Conservation (phyloP, 2,329 filamentous ascomycete genomes). For the Fusarium algeriense region DNA sequence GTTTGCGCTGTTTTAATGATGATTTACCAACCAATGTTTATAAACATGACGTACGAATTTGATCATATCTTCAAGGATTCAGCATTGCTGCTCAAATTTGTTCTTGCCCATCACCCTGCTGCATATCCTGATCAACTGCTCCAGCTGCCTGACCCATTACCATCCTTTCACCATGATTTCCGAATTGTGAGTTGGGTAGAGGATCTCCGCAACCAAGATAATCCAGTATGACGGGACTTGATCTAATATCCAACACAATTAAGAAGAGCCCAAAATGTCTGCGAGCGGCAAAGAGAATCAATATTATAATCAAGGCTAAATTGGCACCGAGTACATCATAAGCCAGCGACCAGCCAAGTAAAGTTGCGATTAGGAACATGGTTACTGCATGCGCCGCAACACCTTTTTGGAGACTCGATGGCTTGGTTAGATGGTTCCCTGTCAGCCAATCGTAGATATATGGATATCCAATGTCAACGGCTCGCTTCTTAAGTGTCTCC, state of each 20-base stretch:
- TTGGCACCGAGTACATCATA: rapidly evolving
- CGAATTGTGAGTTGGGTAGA: rapidly evolving
- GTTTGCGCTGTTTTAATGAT: not conserved
- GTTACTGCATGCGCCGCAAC: not conserved
- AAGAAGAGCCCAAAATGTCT: rapidly evolving
- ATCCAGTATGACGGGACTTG: not conserved
- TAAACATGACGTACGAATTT: not conserved
- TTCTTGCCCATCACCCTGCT: rapidly evolving
- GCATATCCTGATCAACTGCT: not conserved
- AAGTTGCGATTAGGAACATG: not conserved
- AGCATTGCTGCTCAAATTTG: not conserved
- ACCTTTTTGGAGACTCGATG: not conserved
- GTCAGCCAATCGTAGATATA: not conserved
- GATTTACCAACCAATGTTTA: not conserved
- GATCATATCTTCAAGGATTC: not conserved
- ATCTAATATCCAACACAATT: rapidly evolving
- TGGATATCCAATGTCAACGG: rapidly evolving
- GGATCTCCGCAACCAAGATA: rapidly evolving
- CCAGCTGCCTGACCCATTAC: not conserved
- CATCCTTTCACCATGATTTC: not conserved
- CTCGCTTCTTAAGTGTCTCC: rapidly evolving
- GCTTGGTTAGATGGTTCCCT: not conserved
- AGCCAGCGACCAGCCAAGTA: not conserved
- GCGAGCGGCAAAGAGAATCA: rapidly evolving
- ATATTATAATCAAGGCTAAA: rapidly evolving